Percentiles rank a stretch among this genome's conserved stretches.
Conservation (phyloP, 2,329 filamentous ascomycete species). For the Arthrinium phaeospermum region DNA sequence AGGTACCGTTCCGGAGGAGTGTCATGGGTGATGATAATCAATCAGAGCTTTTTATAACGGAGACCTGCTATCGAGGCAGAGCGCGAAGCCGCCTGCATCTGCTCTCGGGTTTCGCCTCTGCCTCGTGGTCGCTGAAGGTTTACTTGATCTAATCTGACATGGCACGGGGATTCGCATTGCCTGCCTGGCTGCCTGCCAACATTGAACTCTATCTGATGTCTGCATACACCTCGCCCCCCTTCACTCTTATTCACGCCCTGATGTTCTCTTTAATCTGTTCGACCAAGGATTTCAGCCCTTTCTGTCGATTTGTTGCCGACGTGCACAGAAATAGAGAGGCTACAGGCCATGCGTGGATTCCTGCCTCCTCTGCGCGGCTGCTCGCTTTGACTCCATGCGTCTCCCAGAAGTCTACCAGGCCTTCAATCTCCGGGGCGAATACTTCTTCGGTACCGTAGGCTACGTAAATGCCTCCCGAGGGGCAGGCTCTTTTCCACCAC, state of each 20-base stretch:
- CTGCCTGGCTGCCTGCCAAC: constrained; percentile 17
- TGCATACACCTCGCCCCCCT: neutral
- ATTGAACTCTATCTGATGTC: neutral
- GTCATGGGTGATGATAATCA: constrained; percentile 41
- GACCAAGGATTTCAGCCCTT: constrained; percentile 54
- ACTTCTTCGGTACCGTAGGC: constrained; percentile 80
- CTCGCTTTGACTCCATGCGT: constrained; percentile 60
- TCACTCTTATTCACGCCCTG: neutral
- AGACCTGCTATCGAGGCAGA: constrained; percentile 40
- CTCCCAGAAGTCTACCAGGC: constrained; percentile 61
- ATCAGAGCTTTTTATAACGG: constrained; percentile 42
- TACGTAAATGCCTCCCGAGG: constrained; percentile 70
- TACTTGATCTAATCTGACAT: constrained; percentile 73
- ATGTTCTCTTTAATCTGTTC: constrained; percentile 43
- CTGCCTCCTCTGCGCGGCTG: constrained; percentile 65
- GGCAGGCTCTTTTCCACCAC: constrained; percentile 72
- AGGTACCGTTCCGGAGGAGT: neutral
- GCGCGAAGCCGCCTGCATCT: constrained; percentile 55
- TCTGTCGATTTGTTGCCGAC: constrained; percentile 54
- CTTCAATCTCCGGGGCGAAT: constrained; percentile 72
- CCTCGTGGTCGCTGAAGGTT: constrained; percentile 50
- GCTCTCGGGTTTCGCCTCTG: constrained; percentile 54
- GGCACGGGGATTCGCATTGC: constrained; percentile 29
- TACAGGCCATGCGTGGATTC: constrained; percentile 85
- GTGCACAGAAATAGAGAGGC: constrained; percentile 64